Conservation (phyloP, 352 stramenopile genomes). For the Phytopythium oedochilum region DNA sequence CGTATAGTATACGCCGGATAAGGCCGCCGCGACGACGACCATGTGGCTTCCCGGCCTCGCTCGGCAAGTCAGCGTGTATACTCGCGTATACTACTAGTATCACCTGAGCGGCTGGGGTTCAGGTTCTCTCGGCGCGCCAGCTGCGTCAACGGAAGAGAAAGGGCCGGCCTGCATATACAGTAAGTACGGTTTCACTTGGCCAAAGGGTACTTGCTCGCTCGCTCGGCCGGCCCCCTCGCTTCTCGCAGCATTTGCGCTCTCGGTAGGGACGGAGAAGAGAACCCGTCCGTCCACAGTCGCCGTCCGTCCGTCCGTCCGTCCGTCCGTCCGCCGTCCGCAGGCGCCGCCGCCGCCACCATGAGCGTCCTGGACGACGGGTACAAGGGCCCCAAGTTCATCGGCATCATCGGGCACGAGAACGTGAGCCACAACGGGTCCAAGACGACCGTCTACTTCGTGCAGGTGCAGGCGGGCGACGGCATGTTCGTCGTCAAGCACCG, state of each 20-base stretch:
- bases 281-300: background rate
- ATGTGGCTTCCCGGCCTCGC: background rate
- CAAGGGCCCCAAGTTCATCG: constrained; percentile 72
- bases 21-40: background rate
- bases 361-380: constrained; percentile 33
- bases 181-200: too few relatives aligned
- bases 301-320: background rate
- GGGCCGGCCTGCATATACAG: background rate
- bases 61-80: background rate
- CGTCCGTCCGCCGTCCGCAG: background rate
- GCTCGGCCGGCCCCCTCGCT: background rate
- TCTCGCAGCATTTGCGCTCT: background rate
- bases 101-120: background rate
- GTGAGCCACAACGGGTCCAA: constrained; percentile 85
- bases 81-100: background rate
- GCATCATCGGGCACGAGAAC: constrained; percentile 85
- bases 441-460: constrained; percentile 83
- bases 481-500: constrained; percentile 82
- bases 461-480: constrained; percentile 68
- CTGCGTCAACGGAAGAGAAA: constrained; percentile 6
- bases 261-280: background rate
- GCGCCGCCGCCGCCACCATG: constrained; percentile 12
- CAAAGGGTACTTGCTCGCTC: too few relatives aligned
- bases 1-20: background rate
- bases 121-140: background rate